Evolutionary conservation across 2,329 filamentous ascomycete genomes (phyloP), one percentile per base, ranked within the genome.

Genomic region (Monosporascus sp.): DNA sequence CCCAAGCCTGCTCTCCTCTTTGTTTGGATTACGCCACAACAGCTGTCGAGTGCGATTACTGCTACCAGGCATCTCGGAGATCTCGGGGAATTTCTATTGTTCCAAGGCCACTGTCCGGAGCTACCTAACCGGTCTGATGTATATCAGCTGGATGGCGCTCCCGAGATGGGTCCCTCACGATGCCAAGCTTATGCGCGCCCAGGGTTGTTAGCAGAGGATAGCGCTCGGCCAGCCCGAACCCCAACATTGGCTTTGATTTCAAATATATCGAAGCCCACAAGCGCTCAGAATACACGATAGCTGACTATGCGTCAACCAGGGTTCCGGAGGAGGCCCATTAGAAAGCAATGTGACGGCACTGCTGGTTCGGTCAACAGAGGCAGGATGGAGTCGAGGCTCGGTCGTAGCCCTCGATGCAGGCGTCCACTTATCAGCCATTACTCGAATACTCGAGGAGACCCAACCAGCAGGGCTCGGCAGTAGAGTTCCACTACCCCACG

Each of bases 331-430:
- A 54, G 94, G 94, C 50, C 94, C 94, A 35, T 81, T 83, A 64
- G 94, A 99, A 77, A 86, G 90, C 70, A 94, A 92, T 68, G 88
- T 90, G 24, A 97, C 93, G 0, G 90, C 91, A 3, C 85, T 97
- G 54, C 82, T 99, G 20, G 89, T 97, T 47, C 87, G 93, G 47
- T 93, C 93, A 5, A 79, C 87, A 9, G 82, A 86, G 31, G 82
- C 87, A 50, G 82, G 85, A 57, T 99, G 94, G 94, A 77, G 80
- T 48, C 88, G 86, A 62, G 87, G 88, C 45, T 97, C 91, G 0
- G 71, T 97, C 41, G 77, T 97, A 27, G 91, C 93, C n/a, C 87
- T 99, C 50, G 94, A 99, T 74, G 92, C 91, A 9, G 94, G 94
- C 48, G 90, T 92, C 35, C 89, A 97, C 68, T 81, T 99, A 41